phyloP scores from a whole-genome alignment of 345 rosid species.

The Limnanthes douglasii region DNA sequence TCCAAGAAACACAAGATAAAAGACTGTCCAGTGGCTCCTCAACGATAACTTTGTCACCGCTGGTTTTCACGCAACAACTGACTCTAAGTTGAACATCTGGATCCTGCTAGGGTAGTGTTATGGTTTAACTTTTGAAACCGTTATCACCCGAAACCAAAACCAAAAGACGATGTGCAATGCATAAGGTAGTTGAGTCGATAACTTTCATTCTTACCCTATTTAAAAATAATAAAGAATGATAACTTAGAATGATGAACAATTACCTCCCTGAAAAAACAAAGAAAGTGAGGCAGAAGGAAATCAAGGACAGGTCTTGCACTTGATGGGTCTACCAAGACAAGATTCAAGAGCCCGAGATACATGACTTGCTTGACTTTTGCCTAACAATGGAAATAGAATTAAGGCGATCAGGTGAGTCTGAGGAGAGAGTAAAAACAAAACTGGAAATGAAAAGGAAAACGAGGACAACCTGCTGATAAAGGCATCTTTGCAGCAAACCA shows the following conservation, averaged over 20 bases:
- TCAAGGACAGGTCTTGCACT: constrained; percentile 42
- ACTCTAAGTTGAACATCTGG: constrained; percentile 35
- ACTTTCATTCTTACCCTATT: too few relatives aligned
- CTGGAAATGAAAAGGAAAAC: not conserved
- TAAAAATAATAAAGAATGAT: too few relatives aligned
- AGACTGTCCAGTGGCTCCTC: constrained; percentile 74
- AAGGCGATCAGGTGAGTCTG: too few relatives aligned
- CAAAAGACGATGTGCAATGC: too few relatives aligned
- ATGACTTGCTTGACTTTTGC: constrained; percentile 44
- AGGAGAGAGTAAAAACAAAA: constrained; percentile 7
- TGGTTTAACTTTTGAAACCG: too few relatives aligned
- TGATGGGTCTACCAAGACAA: constrained; percentile 53
- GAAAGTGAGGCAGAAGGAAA: constrained; percentile 74
- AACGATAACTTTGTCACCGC: constrained; percentile 28
- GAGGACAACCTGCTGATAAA: constrained; percentile 53
- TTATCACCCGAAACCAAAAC: too few relatives aligned
- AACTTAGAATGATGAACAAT: too few relatives aligned
- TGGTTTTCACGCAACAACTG: constrained; percentile 33
- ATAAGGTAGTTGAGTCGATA: too few relatives aligned
- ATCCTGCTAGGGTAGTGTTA: constrained; percentile 26
- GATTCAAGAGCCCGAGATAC: constrained; percentile 64
- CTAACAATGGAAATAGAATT: constrained; percentile 21
- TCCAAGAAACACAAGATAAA: constrained; percentile 62
- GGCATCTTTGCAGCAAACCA: constrained; percentile 80
- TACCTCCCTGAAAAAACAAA: constrained; percentile 59